phyloP scores from a whole-genome alignment of 2,329 filamentous ascomycete genomes.

The Ophiosphaerella herpotricha region DNA sequence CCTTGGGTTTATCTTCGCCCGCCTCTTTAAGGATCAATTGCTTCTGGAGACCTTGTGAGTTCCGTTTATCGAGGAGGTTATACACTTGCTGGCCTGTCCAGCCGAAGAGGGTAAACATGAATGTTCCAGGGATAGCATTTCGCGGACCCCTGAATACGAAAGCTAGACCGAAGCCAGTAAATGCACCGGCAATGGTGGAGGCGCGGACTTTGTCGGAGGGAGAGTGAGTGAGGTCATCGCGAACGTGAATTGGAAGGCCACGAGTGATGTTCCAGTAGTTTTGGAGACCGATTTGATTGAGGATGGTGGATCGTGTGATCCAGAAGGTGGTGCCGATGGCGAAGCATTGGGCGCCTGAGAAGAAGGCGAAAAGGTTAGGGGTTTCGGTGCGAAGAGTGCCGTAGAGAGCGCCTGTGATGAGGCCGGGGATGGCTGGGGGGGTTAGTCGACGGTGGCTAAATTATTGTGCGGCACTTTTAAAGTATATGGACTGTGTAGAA shows the following conservation, averaged over 20 bases:
- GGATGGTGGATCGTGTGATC: constrained; percentile 58
- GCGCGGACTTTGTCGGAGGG: constrained; percentile 66
- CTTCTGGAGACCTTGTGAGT: constrained; percentile 42
- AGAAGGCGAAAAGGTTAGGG: constrained; percentile 69
- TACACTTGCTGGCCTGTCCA: constrained; percentile 61
- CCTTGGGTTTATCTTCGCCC: constrained; percentile 37
- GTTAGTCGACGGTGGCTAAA: neutral
- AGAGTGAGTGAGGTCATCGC: constrained; percentile 54
- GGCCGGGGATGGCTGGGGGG: constrained; percentile 65
- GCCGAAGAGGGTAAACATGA: constrained; percentile 64
- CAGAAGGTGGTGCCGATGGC: constrained; percentile 76
- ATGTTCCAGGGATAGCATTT: constrained; percentile 57
- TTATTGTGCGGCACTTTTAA: neutral
- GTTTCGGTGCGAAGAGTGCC: constrained; percentile 67
- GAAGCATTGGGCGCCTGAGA: constrained; percentile 81
- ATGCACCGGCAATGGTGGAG: constrained; percentile 71
- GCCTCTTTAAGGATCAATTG: constrained; percentile 35
- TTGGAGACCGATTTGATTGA: constrained; percentile 37
- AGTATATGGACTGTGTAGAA: too few relatives aligned
- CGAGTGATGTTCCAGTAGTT: constrained; percentile 40
- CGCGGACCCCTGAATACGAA: constrained; percentile 54
- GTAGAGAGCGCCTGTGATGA: constrained; percentile 55
- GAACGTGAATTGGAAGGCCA: constrained; percentile 23
- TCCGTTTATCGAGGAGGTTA: constrained; percentile 57
- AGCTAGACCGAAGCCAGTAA: constrained; percentile 63